phyloP scores from a whole-genome alignment of 164 flowering plant genomes.

The Umbellularia californica region DNA sequence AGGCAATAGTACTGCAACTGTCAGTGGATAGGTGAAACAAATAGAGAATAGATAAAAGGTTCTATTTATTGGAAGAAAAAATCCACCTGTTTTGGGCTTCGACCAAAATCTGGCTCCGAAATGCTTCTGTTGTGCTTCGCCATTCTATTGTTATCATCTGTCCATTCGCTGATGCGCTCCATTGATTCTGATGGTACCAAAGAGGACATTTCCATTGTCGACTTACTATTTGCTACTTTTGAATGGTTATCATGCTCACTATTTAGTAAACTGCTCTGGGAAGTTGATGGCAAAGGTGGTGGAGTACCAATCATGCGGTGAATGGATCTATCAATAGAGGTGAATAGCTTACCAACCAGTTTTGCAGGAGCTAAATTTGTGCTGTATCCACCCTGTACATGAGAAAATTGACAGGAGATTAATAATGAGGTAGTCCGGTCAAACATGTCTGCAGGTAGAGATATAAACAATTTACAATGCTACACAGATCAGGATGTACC shows the following conservation, averaged over 20 bases:
- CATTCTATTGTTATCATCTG: conserved; percentile 44
- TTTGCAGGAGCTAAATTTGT: conserved; percentile 79
- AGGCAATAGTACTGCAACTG: neutral
- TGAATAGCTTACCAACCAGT: conserved; percentile 76
- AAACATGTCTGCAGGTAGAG: neutral
- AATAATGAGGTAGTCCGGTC: neutral
- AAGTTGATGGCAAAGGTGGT: conserved; percentile 59
- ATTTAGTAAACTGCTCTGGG: conserved; percentile 34
- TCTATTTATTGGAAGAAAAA: neutral
- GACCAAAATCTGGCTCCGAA: conserved; percentile 93
- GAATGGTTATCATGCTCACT: conserved; percentile 40
- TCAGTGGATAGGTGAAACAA: neutral
- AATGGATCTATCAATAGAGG: conserved; percentile 79
- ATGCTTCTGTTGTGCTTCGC: conserved; percentile 66
- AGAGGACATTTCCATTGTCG: conserved; percentile 75
- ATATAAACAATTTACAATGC: no score
- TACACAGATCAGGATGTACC: neutral
- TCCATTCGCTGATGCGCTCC: conserved; percentile 78
- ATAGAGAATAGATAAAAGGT: neutral
- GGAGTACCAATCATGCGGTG: conserved; percentile 86
- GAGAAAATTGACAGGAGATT: conserved; percentile 10
- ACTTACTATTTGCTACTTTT: conserved; percentile 64
- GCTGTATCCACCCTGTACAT: conserved; percentile 75
- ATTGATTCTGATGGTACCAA: conserved; percentile 73
- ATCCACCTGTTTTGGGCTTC: conserved; percentile 65